Percentiles rank a stretch among this genome's conserved stretches.
These are phyloP conservation scores for Favolaschia claudopus DNA, from an alignment of 768 basidiomycete genomes.

Conservation along the genomic window DNA sequence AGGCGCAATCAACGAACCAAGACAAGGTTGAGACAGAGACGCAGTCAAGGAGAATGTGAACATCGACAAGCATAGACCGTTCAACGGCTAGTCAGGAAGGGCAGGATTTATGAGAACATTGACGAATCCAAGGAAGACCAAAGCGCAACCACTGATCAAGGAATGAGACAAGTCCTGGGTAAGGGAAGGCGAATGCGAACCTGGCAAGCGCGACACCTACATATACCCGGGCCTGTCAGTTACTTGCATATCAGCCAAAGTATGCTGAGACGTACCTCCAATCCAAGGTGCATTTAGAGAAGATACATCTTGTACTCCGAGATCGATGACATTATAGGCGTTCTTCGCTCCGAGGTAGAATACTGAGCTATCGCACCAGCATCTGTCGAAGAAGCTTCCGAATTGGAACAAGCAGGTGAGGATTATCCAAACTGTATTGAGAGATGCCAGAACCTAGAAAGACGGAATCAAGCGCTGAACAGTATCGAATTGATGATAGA, in stretches of 20 bases:
- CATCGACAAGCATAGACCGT: background rate
- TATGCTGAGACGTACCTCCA: too few relatives aligned
- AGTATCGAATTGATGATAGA: too few relatives aligned
- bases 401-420: conserved; percentile 37
- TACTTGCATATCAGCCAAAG: too few relatives aligned
- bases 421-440: conserved; percentile 35
- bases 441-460: conserved; percentile 27
- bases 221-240: too few relatives aligned
- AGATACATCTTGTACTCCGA: conserved; percentile 2
- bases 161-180: background rate
- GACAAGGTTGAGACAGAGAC: too few relatives aligned
- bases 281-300: conserved; percentile 20
- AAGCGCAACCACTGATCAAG: conserved; percentile 18
- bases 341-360: conserved; percentile 25
- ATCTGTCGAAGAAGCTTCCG: conserved; percentile 32
- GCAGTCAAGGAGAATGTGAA: too few relatives aligned
- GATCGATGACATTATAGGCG: conserved; percentile 33
- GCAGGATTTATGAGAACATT: conserved; percentile 18
- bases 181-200: background rate
- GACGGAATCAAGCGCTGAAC: too few relatives aligned
- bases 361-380: conserved; percentile 37
- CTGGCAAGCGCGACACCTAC: conserved; percentile 19
- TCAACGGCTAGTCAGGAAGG: conserved; percentile 13
- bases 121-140: conserved; percentile 18
- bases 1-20: too few relatives aligned